These are phyloP conservation scores for Camelina sativa DNA, from an alignment of 345 rosid species.

Conservation along the genomic window DNA sequence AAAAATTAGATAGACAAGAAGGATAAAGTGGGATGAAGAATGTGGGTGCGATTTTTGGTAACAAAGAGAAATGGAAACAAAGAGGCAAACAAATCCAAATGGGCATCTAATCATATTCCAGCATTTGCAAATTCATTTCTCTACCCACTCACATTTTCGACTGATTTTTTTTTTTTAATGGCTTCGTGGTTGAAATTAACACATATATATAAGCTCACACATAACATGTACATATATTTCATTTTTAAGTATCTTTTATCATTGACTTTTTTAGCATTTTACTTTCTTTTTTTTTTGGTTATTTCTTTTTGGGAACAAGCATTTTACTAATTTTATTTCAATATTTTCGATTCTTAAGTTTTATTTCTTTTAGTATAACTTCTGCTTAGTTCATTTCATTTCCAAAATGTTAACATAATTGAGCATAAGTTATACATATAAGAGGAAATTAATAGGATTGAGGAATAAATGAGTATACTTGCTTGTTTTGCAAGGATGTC, in stretches of 20 bases:
- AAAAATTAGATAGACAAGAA: conserved; percentile 10
- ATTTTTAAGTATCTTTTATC: neutral
- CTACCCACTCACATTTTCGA: conserved; percentile 28
- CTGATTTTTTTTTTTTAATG: neutral
- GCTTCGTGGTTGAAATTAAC: conserved; percentile 10
- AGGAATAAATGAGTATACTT: neutral
- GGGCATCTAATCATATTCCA: conserved; percentile 44
- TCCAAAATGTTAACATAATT: too few species aligned
- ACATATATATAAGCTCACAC: neutral
- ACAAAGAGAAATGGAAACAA: conserved; percentile 28
- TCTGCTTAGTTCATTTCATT: too few species aligned
- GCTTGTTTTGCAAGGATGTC: neutral
- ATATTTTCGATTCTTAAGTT: too few species aligned
- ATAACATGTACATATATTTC: too few species aligned
- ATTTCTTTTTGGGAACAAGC: neutral
- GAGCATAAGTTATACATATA: too few species aligned
- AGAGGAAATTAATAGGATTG: too few species aligned
- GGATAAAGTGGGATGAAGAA: conserved; percentile 33
- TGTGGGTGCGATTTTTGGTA: conserved; percentile 36
- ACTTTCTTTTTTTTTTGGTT: neutral
- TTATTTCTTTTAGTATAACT: too few species aligned
- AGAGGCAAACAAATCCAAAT: conserved; percentile 38
- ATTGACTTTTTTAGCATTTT: neutral
- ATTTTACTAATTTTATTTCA: too few species aligned
- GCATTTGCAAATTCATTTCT: conserved; percentile 27